phyloP scores from a whole-genome alignment of 2,329 filamentous ascomycete species.

The Dothideomycetes sp. region DNA sequence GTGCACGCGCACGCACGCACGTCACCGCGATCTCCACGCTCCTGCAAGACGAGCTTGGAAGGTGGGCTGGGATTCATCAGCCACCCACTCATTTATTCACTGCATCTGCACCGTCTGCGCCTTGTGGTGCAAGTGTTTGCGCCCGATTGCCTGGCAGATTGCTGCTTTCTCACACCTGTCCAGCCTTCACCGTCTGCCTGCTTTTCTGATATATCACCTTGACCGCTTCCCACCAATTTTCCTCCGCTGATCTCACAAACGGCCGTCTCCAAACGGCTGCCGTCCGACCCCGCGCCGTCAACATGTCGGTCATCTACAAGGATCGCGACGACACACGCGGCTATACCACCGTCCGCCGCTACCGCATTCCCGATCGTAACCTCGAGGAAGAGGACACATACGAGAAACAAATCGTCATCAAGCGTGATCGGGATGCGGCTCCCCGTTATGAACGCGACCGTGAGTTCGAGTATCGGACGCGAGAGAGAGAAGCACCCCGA shows the following conservation, averaged over 20 bases:
- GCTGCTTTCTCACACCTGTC: neutral
- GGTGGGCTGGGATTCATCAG: constrained; percentile 6
- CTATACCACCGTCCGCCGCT: constrained; percentile 51
- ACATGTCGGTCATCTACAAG: constrained; percentile 38
- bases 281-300: constrained; percentile 7
- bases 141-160: constrained; percentile 6
- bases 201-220: neutral
- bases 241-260: constrained; percentile 6
- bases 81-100: constrained; percentile 5
- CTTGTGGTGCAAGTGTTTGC: constrained; percentile 4
- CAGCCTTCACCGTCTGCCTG: neutral
- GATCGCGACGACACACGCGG: constrained; percentile 33
- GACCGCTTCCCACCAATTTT: constrained; percentile 2
- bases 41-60: too few relatives aligned
- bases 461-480: constrained; percentile 28
- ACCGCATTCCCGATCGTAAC: constrained; percentile 43
- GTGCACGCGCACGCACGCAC: too few relatives aligned
- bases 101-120: too few relatives aligned
- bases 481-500: constrained; percentile 30
- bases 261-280: constrained; percentile 11
- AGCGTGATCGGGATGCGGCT: constrained; percentile 24
- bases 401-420: constrained; percentile 41
- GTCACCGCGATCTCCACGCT: too few relatives aligned
- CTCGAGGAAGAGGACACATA: constrained; percentile 18
- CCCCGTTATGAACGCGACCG: constrained; percentile 21